Base-by-base conservation (phyloP, 2,329 filamentous ascomycete genomes). In the Diaporthe velutina region DNA sequence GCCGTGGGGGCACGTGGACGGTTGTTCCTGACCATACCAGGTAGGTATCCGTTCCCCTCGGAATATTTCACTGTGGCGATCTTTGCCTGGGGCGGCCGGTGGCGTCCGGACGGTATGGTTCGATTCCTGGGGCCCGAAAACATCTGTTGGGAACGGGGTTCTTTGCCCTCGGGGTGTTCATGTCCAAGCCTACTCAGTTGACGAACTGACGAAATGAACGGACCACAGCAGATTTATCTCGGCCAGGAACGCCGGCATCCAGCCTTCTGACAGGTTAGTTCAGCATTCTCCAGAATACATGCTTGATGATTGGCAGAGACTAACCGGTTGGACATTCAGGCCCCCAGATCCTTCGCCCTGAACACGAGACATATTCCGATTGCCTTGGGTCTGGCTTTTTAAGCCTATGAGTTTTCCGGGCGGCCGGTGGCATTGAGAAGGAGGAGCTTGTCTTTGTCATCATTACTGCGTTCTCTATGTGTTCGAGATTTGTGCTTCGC, bases 111-210 rank as follows among this genome's bases (percentile, higher is more conserved):
- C n/a, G n/a, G 35, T 42, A 61, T 28, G 57, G n/a, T 42, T 28
- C 35, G 35, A 61, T 52, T 52, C 50, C 50, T 52, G 50, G 28
- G 50, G n/a, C 50, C 50, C 50, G 50, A 52, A n/a, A 52, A 28
- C 50, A 52, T 52, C 50, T n/a, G 28, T 10, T 28, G 50, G 50
- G 50, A 12, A 52, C n/a, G 50, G 50, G 50, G 50, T 52, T 28
- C 50, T 52, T 52, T 52, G n/a, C 50, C 50, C 48, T 52, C 15
- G n/a, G n/a, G 50, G n/a, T 17, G n/a, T 40, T 61, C 57, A 61
- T 61, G 8, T 42, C 57, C 57, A 42, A 61, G 35, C 57, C 57
- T 61, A 15, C 57, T 61, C 57, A 61, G 50, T 61, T 38, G 57
- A 61, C 57, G 35, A 42, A 58, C 35, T 42, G 57, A 61, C 57